Evolutionary conservation across 352 stramenopile species (phyloP).

Genomic region (Phytophthora uliginosa): DNA sequence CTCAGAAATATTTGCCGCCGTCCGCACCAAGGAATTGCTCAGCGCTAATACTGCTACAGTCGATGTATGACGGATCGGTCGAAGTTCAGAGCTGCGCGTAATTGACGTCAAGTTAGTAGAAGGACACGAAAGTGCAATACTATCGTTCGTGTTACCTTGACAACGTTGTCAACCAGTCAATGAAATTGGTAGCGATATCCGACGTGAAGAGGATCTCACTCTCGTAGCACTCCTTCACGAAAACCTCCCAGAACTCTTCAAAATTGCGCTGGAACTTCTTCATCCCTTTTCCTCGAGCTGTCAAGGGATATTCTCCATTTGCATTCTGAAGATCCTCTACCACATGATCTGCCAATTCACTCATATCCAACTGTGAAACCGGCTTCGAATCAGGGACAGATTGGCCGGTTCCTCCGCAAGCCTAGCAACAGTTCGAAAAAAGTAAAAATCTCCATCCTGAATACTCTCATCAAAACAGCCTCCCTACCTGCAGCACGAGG

Average conservation of each 20-base stretch:
- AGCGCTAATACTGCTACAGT: conserved; percentile 79
- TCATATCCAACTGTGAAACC: conserved; percentile 83
- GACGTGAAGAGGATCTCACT: conserved; percentile 86
- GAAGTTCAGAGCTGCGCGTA: conserved; percentile 74
- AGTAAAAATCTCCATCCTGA: conserved; percentile 32
- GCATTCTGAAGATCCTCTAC: conserved; percentile 71
- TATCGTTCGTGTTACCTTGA: conserved; percentile 55
- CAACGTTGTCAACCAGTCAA: conserved; percentile 87
- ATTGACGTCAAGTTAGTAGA: conserved; percentile 19
- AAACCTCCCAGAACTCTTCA: conserved; percentile 79
- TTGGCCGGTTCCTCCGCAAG: conserved; percentile 63
- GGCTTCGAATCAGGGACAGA: conserved; percentile 60
- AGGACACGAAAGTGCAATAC: not conserved
- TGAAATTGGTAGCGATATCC: conserved; percentile 64
- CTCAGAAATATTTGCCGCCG: conserved; percentile 58
- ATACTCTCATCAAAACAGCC: not conserved
- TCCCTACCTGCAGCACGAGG: conserved; percentile 72
- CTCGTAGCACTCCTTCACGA: conserved; percentile 84
- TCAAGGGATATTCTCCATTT: conserved; percentile 75
- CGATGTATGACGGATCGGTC: conserved; percentile 82
- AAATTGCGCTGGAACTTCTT: conserved; percentile 80
- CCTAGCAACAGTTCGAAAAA: conserved; percentile 24
- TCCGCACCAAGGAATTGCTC: conserved; percentile 71
- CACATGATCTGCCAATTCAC: conserved; percentile 69
- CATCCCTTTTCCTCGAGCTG: conserved; percentile 62